These are phyloP conservation scores for Priceomyces fermenticarens DNA, from an alignment of 805 yeast genomes.

Conservation along the genomic window DNA sequence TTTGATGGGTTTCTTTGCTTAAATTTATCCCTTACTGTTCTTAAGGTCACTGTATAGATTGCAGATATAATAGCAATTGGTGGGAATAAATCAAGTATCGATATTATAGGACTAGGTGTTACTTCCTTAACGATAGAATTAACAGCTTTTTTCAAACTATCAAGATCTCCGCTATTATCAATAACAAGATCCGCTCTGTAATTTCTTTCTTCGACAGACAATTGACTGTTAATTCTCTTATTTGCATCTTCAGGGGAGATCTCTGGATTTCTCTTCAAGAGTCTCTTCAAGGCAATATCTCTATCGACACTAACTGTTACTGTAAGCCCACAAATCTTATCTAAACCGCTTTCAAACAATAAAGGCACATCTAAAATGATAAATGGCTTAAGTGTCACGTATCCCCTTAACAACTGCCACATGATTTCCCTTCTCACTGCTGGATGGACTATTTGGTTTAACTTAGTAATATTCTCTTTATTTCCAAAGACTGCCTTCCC, in stretches of 20 bases:
- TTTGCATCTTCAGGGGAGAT: slow-evolving; percentile 63
- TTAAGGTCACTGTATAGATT: slow-evolving; percentile 15
- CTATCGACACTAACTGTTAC: slow-evolving; percentile 64
- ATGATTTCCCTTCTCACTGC: slow-evolving; percentile 71
- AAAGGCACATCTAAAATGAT: slow-evolving; percentile 89
- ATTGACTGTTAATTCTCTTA: slow-evolving; percentile 73
- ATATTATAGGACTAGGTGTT: slow-evolving; percentile 20
- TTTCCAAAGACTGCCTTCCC: slow-evolving; percentile 79
- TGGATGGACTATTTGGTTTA: slow-evolving; percentile 85
- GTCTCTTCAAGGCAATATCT: slow-evolving; percentile 59
- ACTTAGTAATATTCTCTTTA: slow-evolving; percentile 49
- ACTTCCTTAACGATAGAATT: slow-evolving; percentile 21
- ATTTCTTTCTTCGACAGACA: slow-evolving; percentile 59
- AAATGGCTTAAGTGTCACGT: slow-evolving; percentile 54
- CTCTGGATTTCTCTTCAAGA: slow-evolving; percentile 65
- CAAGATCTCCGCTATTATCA: slow-evolving; percentile 48
- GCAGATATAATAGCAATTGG: slow-evolving; percentile 25
- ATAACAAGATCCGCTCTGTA: slow-evolving; percentile 63
- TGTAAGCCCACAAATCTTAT: slow-evolving; percentile 65
- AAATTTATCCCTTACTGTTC: slow-evolving; percentile 17
- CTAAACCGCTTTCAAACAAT: slow-evolving; percentile 75
- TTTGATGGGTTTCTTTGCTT: slow-evolving; percentile 11
- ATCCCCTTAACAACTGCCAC: slow-evolving; percentile 52
- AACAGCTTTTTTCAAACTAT: slow-evolving; percentile 19
- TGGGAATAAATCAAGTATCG: slow-evolving; percentile 23